Base-by-base conservation (phyloP, 2,329 filamentous ascomycete genomes). In the Aspergillus sp. region DNA sequence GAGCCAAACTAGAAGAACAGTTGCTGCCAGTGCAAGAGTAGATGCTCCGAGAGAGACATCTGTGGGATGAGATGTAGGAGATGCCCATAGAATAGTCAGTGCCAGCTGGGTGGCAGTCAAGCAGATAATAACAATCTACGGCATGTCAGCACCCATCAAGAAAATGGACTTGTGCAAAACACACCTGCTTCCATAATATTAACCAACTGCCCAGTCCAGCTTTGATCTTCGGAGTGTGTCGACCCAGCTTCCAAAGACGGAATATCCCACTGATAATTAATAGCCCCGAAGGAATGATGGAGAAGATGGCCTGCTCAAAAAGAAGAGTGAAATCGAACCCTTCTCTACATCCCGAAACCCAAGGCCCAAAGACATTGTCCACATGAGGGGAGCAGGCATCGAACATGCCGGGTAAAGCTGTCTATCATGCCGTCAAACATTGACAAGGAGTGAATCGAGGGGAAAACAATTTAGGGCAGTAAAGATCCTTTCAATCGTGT, bases 291-390 rank as follows among this genome's bases (percentile, higher is more conserved):
- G 40, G 40, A 8, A 27, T 36, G 26, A 46, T 40, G 5, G 44
- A 43, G n/a, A 46, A 29, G 12, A 46, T 43, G 33, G 31, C 37
- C 9, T 46, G 44, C 29, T 46, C 44, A 42, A 46, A 46, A 12
- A 33, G 13, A 6, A 46, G 33, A 11, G 44, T 43, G 36, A 46
- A 46, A 32, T 46, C 44, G 33, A 46, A 43, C 6, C 11, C 26
- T 2, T 31, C 28, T 29, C 35, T 39, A 29, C 44, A 46, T 4
- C 33, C 26, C 8, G 30, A n/a, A 8, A 32, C 30, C 8, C 8
- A 32, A n/a, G 30, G 30, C 30, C 30, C 30, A 32, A 32, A 32
- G 30, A n/a, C 8, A 8, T n/a, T 32, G 30, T 32, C 30, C 19
- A 19, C 19, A 19, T 19, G 19, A 19, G 19, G 19, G 19, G 19